phyloP scores from a whole-genome alignment of 192 early-diverging fungal species.

The Coemansia guatemalensis region DNA sequence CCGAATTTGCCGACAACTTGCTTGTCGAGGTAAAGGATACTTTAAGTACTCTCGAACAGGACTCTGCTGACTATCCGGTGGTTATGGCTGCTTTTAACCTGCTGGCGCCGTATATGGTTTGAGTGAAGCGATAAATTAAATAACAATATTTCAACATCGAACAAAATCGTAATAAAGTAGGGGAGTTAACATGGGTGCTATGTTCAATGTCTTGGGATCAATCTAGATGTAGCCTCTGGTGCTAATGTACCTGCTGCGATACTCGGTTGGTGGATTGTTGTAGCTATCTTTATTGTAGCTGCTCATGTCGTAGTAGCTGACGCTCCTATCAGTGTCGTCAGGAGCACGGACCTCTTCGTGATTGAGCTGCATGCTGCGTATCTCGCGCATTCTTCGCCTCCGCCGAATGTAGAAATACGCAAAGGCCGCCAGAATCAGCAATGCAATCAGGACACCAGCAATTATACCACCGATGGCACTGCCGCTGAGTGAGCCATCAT shows the following conservation, averaged over 20 bases:
- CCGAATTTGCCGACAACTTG: conserved; percentile 50
- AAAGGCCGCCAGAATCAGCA: background rate
- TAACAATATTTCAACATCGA: background rate
- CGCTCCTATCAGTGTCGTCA: background rate
- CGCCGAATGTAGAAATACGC: background rate
- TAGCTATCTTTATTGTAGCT: background rate
- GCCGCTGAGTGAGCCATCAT: background rate
- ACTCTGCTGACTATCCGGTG: conserved; percentile 29
- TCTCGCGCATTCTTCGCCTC: background rate
- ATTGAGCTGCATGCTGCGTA: background rate
- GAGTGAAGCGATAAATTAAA: background rate
- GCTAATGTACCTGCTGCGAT: background rate
- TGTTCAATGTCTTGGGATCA: background rate
- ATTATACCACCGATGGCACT: background rate
- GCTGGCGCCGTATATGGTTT: conserved; percentile 35
- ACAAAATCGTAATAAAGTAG: background rate
- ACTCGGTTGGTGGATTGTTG: background rate
- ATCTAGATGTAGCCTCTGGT: background rate
- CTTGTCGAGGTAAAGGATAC: conserved; percentile 31
- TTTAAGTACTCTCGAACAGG: conserved; percentile 15
- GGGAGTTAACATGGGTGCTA: background rate
- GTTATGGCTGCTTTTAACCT: conserved; percentile 46
- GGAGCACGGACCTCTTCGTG: background rate
- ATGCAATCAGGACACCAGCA: background rate
- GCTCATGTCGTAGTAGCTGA: background rate